Evolutionary conservation across 306 rosid genomes (phyloP), one percentile per base, ranked within the genome.

Genomic region (Glycine soja): DNA sequence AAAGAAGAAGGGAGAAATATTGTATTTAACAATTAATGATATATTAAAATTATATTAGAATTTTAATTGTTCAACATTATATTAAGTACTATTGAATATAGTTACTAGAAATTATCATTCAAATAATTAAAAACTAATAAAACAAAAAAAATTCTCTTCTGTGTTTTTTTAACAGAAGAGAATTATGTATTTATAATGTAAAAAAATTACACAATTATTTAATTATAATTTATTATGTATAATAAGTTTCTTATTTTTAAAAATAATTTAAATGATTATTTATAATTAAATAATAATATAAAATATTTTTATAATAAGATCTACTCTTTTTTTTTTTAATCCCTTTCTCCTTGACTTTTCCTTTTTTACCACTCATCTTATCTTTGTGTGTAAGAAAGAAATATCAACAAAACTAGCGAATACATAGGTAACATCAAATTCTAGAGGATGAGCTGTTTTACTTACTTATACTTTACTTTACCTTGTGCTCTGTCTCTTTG

Each of bases 381-480:
- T 19, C 36, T 73, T 59, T 13, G 36, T 59, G 70, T 59, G 69
- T 19, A 75, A 75, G 53, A 43, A 74, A 42, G 14, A 58, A 75
- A 58, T 50, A 40, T 53, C 6, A 72, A 34, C 15, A 52, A 36
- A 72, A 52, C 47, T 3, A 53, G 15, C 51, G 10, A 48, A 12
- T 19, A 3, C 50, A 16, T n/a, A 34, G 77, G 16, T 14, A 53
- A 72, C 58, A 70, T 53, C 51, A 36, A 46, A 52, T n/a, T 72
- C 36, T 72, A 10, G 62, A 7, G 34, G 32, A 54, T 53, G 65
- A 79, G 71, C 13, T 10, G 15, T 48, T 16, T 68, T 36, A 36
- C 40, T 34, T 45, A 16, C 54, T 69, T 10, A 43, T 10, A 70
- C 72, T 70, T 59, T 59, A 58, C 46, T 32, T 32, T 54, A 30